A percentile compares a stretch with the other conserved stretches of the same genome.
These are phyloP conservation scores for Colletotrichum eleusines DNA, from an alignment of 2,329 filamentous ascomycete species.

Conservation along the genomic window DNA sequence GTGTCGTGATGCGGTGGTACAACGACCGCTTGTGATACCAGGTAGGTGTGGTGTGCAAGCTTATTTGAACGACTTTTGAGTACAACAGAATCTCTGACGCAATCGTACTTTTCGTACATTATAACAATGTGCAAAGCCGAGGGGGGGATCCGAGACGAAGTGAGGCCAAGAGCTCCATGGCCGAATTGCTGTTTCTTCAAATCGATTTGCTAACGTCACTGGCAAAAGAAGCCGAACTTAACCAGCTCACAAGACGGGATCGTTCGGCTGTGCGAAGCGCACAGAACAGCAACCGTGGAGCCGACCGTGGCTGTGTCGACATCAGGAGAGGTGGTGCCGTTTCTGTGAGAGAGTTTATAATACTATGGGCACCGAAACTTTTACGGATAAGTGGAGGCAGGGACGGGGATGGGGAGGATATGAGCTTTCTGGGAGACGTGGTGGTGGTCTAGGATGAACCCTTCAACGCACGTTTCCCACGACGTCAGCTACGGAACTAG, in stretches of 20 bases:
- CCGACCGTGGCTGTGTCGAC: background rate
- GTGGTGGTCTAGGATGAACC: slow-evolving; percentile 2
- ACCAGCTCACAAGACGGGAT: background rate
- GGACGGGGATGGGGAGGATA: too few species aligned
- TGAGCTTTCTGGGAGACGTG: too few species aligned
- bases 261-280: background rate
- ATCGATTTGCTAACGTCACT: background rate
- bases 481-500: background rate
- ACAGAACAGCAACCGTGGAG: background rate
- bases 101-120: background rate
- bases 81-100: background rate
- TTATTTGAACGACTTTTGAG: background rate
- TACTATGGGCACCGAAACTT: background rate
- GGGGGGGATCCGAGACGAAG: background rate
- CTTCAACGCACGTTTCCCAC: background rate
- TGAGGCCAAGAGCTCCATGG: too few species aligned
- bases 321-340: too few species aligned
- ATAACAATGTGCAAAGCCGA: too few species aligned
- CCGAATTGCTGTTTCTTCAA: too few species aligned
- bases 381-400: background rate
- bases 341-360: background rate
- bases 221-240: too few species aligned
- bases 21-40: background rate
- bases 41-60: background rate
- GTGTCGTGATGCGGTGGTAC: background rate